Conservation (phyloP, 345 rosid genomes). For the Eucalyptus guilfoylei region DNA sequence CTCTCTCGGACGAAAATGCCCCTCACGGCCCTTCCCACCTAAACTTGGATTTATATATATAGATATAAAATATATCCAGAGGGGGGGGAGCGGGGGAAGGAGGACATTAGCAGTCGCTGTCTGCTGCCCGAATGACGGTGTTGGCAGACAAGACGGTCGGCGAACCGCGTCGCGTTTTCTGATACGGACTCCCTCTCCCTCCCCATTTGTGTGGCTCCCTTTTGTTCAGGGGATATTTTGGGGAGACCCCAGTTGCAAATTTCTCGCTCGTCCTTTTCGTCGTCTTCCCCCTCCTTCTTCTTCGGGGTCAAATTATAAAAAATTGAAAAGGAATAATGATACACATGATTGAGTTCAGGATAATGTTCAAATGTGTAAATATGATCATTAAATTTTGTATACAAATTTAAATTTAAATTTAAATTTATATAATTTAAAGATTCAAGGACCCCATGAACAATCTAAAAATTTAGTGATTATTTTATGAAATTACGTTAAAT, state of each 20-base stretch:
- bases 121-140: background rate
- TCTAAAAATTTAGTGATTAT: no score
- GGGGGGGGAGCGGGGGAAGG: fast-evolving
- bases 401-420: no score
- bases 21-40: background rate
- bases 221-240: background rate
- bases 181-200: background rate
- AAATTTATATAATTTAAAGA: no score
- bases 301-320: background rate
- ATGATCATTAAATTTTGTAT: no score
- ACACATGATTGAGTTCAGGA: background rate
- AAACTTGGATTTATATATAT: background rate
- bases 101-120: background rate
- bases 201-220: background rate
- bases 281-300: background rate
- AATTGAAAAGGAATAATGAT: no score
- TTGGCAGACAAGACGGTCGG: background rate
- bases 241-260: background rate
- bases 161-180: background rate
- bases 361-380: no score
- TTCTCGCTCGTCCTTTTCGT: background rate
- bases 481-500: no score
- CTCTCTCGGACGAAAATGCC: background rate
- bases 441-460: no score
- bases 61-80: background rate